Evolutionary conservation across 2,329 filamentous ascomycete species (phyloP).

Genomic region (Ophiocordyceps camponoti-floridani): DNA sequence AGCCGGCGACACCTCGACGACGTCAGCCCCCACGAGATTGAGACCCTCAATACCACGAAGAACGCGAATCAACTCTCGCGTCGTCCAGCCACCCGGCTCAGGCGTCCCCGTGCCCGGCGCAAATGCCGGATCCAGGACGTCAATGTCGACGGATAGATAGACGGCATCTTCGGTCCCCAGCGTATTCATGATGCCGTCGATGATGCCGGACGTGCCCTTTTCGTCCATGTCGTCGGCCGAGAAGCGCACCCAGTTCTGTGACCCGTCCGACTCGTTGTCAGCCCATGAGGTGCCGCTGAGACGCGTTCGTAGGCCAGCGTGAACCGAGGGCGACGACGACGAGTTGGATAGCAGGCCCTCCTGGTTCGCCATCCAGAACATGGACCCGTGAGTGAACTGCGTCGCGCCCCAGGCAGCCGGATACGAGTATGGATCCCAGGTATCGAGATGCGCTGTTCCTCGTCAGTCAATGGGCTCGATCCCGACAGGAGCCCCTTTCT

Average conservation of each 20-base stretch:
- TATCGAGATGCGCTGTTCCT: constrained; percentile 48
- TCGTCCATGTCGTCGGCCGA: constrained; percentile 76
- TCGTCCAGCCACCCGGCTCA: constrained; percentile 84
- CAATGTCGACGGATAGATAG: constrained; percentile 67
- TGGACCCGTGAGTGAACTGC: constrained; percentile 71
- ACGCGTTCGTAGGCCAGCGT: constrained; percentile 67
- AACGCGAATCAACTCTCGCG: constrained; percentile 69
- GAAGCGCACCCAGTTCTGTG: constrained; percentile 66
- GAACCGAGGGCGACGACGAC: constrained; percentile 54
- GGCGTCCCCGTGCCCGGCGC: constrained; percentile 70
- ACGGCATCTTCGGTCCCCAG: constrained; percentile 64
- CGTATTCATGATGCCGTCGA: constrained; percentile 49
- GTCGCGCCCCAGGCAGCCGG: constrained; percentile 50
- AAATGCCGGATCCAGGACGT: constrained; percentile 57
- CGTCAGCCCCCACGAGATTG: constrained; percentile 76
- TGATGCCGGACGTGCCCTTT: constrained; percentile 52
- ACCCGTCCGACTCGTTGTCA: constrained; percentile 54
- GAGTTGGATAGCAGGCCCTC: constrained; percentile 62
- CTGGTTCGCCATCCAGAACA: constrained; percentile 77
- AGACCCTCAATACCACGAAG: constrained; percentile 64
- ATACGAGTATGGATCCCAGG: constrained; percentile 71
- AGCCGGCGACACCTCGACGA: constrained; percentile 70
- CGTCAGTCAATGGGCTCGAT: not conserved
- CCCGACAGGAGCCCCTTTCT: too few species aligned
- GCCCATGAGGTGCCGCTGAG: constrained; percentile 46